Evolutionary conservation across 108 stramenopile species (phyloP).

Genomic region (Fistulifera pelliculosa): DNA sequence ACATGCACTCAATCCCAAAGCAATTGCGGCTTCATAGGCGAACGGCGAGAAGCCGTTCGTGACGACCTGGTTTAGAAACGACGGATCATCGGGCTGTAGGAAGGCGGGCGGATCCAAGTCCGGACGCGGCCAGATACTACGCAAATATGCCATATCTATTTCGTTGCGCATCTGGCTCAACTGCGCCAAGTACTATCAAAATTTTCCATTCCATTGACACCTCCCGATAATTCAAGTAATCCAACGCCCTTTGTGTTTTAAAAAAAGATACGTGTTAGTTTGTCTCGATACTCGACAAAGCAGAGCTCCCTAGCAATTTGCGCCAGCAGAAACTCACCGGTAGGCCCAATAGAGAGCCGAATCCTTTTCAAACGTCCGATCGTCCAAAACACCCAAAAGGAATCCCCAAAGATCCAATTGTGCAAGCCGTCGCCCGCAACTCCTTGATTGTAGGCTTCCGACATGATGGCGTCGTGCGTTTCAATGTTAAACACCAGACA

Average conservation of each 20-base stretch:
- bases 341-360: constrained; percentile 24
- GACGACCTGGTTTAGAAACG: not conserved
- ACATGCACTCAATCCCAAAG: constrained; percentile 42
- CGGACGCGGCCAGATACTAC: not conserved
- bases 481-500: constrained; percentile 8
- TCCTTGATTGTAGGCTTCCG: constrained; percentile 23
- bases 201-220: not conserved
- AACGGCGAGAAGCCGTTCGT: constrained; percentile 10
- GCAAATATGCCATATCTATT: constrained; percentile 18
- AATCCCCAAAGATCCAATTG: constrained; percentile 40
- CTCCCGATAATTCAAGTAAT: constrained; percentile 9
- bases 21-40: constrained; percentile 46
- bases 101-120: not conserved
- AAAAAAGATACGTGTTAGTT: too few species aligned
- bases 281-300: too few species aligned
- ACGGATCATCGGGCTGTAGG: not conserved
- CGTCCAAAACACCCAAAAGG: constrained; percentile 9
- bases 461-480: constrained; percentile 20
- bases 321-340: constrained; percentile 1
- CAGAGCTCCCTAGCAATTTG: too few species aligned
- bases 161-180: constrained; percentile 10
- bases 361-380: constrained; percentile 20
- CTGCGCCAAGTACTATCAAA: constrained; percentile 9
- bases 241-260: constrained; percentile 13
- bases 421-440: constrained; percentile 39